Evolutionary conservation across 805 yeast species (phyloP), one percentile per base, ranked within the genome.

Genomic region (Hanseniaspora pseudoguilliermondii): DNA sequence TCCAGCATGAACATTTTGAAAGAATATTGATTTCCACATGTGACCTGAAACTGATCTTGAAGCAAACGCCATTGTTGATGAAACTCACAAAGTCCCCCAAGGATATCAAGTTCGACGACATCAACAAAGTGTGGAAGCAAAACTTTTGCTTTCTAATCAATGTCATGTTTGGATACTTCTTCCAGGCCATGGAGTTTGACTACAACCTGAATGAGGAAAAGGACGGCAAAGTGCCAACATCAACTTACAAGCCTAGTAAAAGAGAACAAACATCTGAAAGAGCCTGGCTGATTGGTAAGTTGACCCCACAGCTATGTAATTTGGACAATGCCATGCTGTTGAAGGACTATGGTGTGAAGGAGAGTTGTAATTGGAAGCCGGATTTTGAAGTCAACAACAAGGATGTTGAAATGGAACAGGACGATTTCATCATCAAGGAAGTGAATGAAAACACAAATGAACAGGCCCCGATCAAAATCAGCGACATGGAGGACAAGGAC

Each of bases 201-300:
- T 46, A 43, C 34, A 49, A 46, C 23, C 15, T 36, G 5, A 23
- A 61, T 57, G 43, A 57, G 39, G 13, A 54, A 27, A n/a, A 53
- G 21, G 10, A 1, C 59, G 61, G n/a, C 7, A 48, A 38, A n/a
- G 23, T 18, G 5, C 44, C 34, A n/a, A 48, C 25, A 38, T 46
- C 47, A n/a, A 46, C 49, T 9, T 29, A 29, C 38, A 46, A 46
- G 16, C 41, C 55, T 18, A 46, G 41, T 8, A 35, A 18, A 63
- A 83, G 82, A n/a, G 80, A 74, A 18, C 78, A 80, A 53, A 87
- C 80, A 18, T 81, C 86, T 5, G 98, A 93, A 67, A 84, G 95
- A 57, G 87, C 95, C 0, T 93, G 98, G 98, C 82, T 91, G 0
- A 77, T 93, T 5, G 98, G 98, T 1, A 89, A 84, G 61, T 62